A percentile compares a stretch with the other conserved stretches of the same genome.
phyloP scores from a whole-genome alignment of 2,329 filamentous ascomycete genomes.

The Penicillium sp. region DNA sequence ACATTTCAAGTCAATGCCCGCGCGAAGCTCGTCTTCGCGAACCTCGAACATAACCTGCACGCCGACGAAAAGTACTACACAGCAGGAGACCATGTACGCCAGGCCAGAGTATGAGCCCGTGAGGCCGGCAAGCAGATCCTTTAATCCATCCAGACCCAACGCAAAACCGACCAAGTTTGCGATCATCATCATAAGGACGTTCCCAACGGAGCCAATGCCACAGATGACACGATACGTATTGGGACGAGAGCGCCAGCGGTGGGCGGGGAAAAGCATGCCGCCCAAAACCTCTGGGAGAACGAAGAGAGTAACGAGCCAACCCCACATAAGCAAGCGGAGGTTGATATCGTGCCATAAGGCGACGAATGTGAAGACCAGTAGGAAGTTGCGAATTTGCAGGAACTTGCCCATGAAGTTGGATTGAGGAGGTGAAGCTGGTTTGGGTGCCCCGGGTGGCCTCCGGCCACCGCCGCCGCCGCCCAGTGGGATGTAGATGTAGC shows the following conservation, averaged over 20 bases:
- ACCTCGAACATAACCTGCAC: constrained; percentile 96
- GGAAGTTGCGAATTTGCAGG: constrained; percentile 62
- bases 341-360: constrained; percentile 97
- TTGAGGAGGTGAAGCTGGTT: constrained; percentile 41
- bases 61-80: constrained; percentile 68
- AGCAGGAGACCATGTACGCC: constrained; percentile 63
- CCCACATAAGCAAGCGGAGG: constrained; percentile 82
- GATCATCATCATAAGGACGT: constrained; percentile 88
- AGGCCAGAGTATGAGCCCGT: constrained; percentile 67
- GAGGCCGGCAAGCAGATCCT: constrained; percentile 66
- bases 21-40: constrained; percentile 70
- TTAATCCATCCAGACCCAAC: constrained; percentile 76
- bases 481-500: constrained; percentile 87
- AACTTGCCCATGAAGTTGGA: constrained; percentile 42
- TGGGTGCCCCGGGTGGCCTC: constrained; percentile 14
- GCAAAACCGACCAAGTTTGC: constrained; percentile 95
- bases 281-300: constrained; percentile 79
- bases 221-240: constrained; percentile 70
- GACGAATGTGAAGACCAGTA: constrained; percentile 88
- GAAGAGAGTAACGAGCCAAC: constrained; percentile 91
- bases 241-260: constrained; percentile 60
- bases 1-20: constrained; percentile 75
- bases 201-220: constrained; percentile 68
- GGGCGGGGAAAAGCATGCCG: constrained; percentile 61
- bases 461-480: constrained; percentile 56